These are phyloP conservation scores for Ceratocystis lukuohia DNA, from an alignment of 2,329 filamentous ascomycete genomes.

Conservation along the genomic window DNA sequence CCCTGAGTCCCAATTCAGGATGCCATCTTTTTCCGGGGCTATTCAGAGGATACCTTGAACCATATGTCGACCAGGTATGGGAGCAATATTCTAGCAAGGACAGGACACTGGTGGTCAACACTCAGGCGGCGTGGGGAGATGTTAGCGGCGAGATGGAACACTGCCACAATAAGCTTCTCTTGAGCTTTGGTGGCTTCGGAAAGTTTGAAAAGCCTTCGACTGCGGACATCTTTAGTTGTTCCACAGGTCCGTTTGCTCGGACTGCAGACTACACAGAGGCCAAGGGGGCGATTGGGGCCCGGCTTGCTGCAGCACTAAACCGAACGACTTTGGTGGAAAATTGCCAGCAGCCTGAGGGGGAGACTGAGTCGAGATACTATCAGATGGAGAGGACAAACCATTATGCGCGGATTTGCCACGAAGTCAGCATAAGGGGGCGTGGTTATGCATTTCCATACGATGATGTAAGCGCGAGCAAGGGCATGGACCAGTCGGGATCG, in stretches of 20 bases:
- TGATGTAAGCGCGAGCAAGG: constrained; percentile 45
- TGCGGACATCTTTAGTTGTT: constrained; percentile 39
- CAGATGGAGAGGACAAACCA: constrained; percentile 45
- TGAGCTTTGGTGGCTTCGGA: constrained; percentile 25
- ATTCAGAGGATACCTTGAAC: constrained; percentile 38
- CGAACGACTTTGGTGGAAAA: constrained; percentile 51
- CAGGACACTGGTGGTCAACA: constrained; percentile 37
- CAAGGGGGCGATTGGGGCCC: constrained; percentile 52
- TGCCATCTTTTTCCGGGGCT: constrained; percentile 32
- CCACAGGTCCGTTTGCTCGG: constrained; percentile 42
- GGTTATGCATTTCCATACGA: constrained; percentile 64
- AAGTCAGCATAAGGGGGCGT: constrained; percentile 41
- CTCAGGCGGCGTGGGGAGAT: constrained; percentile 39
- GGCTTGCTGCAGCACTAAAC: constrained; percentile 65
- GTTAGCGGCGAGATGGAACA: constrained; percentile 32
- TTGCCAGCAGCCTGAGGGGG: constrained; percentile 39
- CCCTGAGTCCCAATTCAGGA: constrained; percentile 40
- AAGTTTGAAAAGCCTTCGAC: constrained; percentile 35
- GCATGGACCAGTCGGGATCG: constrained; percentile 47
- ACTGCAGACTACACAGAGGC: constrained; percentile 31
- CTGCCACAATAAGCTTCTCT: constrained; percentile 29
- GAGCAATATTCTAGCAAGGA: constrained; percentile 30
- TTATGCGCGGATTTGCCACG: constrained; percentile 52
- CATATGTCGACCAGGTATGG: constrained; percentile 41
- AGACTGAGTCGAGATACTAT: constrained; percentile 40